A percentile compares a stretch with the other conserved stretches of the same genome.
Evolutionary conservation across 2,329 filamentous ascomycete genomes (phyloP).

Genomic region (Epichloe elymi): DNA sequence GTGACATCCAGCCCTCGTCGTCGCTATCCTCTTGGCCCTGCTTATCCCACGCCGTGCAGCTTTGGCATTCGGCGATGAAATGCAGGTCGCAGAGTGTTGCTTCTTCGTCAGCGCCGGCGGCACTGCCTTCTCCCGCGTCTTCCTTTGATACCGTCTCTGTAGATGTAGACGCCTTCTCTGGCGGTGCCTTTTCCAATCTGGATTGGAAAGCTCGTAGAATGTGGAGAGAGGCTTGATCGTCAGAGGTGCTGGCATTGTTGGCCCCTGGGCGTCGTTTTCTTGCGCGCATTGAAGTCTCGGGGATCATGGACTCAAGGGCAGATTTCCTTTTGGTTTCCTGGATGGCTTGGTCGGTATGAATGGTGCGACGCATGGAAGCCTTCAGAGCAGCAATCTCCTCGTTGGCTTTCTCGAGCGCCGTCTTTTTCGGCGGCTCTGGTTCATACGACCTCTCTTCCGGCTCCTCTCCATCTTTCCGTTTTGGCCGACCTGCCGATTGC

Average conservation of each 20-base stretch:
- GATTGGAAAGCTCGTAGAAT: slow-evolving; percentile 69
- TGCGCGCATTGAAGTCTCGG: slow-evolving; percentile 54
- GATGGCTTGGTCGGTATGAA: slow-evolving; percentile 31
- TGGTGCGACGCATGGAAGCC: slow-evolving; percentile 63
- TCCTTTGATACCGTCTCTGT: slow-evolving; percentile 26
- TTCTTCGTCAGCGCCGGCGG: slow-evolving; percentile 43
- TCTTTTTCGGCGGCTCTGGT: slow-evolving; percentile 26
- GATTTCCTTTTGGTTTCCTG: slow-evolving; percentile 47
- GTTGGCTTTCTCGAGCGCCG: slow-evolving; percentile 55
- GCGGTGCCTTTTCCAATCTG: slow-evolving; percentile 49
- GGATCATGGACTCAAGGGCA: slow-evolving; percentile 60
- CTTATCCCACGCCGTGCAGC: slow-evolving; percentile 74
- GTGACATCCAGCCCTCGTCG: slow-evolving; percentile 70
- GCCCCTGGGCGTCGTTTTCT: slow-evolving; percentile 54
- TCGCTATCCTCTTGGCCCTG: slow-evolving; percentile 44
- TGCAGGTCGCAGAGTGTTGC: slow-evolving; percentile 78
- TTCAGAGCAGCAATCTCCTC: slow-evolving; percentile 72
- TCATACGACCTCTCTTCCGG: slow-evolving; percentile 13
- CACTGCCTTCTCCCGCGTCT: slow-evolving; percentile 12
- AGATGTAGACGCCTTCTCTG: slow-evolving; percentile 24
- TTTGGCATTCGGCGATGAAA: slow-evolving; percentile 91
- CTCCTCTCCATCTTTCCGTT: slow-evolving; percentile 4
- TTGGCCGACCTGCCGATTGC: background rate
- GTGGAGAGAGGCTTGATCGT: slow-evolving; percentile 53
- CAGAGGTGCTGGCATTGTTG: slow-evolving; percentile 33